Evolutionary conservation across 768 basidiomycete species (phyloP).

Genomic region (Agrocybe chaxingu): DNA sequence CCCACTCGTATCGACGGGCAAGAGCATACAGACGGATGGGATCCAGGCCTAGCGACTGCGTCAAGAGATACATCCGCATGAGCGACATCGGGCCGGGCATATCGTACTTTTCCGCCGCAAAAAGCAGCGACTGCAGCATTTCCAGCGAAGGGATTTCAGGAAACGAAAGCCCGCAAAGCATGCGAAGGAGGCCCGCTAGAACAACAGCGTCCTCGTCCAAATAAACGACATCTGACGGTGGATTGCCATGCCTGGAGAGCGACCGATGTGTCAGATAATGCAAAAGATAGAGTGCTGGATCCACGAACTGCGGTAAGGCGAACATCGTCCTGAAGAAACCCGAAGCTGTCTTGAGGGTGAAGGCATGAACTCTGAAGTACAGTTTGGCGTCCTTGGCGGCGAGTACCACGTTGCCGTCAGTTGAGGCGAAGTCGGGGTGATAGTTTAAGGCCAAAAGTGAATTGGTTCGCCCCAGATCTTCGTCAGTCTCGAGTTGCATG

Average conservation of each 20-base stretch:
- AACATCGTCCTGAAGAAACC: slow-evolving; percentile 65
- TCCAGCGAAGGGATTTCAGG: slow-evolving; percentile 48
- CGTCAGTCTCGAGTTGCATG: slow-evolving; percentile 16
- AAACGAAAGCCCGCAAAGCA: slow-evolving; percentile 59
- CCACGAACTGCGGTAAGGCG: slow-evolving; percentile 44
- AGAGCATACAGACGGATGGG: slow-evolving; percentile 53
- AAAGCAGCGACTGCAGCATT: slow-evolving; percentile 52
- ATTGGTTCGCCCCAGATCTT: not conserved
- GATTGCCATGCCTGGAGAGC: slow-evolving; percentile 1
- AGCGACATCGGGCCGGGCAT: slow-evolving; percentile 64
- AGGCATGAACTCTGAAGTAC: slow-evolving; percentile 56
- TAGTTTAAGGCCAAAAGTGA: slow-evolving; percentile 16
- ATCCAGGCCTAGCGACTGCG: slow-evolving; percentile 39
- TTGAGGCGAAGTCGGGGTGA: slow-evolving; percentile 50
- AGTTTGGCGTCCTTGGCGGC: slow-evolving; percentile 46
- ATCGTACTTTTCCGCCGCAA: slow-evolving; percentile 67
- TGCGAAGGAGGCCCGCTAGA: slow-evolving; percentile 54
- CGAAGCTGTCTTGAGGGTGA: slow-evolving; percentile 59
- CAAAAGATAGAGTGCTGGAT: not conserved
- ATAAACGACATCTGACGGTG: slow-evolving; percentile 35
- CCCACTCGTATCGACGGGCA: slow-evolving; percentile 59
- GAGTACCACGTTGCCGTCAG: slow-evolving; percentile 55
- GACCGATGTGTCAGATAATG: not conserved
- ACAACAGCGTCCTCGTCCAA: slow-evolving; percentile 55
- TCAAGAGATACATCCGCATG: slow-evolving; percentile 54